Evolutionary conservation across 2,329 filamentous ascomycete species (phyloP), one percentile per base, ranked within the genome.

Genomic region (Colletotrichum paranaense): DNA sequence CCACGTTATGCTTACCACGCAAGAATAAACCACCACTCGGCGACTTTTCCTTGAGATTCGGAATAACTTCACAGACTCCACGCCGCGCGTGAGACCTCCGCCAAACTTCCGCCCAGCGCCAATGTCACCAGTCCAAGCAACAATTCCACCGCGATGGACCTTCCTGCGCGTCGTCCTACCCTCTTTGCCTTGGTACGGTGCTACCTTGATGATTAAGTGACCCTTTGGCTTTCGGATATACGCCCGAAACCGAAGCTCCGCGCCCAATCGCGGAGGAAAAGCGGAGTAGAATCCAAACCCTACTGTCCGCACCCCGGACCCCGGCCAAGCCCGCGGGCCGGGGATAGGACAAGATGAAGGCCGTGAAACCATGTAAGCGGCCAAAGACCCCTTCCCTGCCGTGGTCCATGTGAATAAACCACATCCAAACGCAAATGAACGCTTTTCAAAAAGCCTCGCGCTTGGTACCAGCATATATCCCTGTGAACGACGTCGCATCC

Each of bases 381-480:
- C 42, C 16, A 49, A 49, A 19, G 16, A 11, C 30, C 28, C 32
- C n/a, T n/a, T n/a, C 19, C 19, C 42, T n/a, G 8, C 42, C 42
- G 42, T 49, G 16, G 42, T n/a, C 19, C 42, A 49, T 49, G 8
- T n/a, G 19, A 49, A 56, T 63, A 46, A 62, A 9, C 26, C 24
- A 19, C 42, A 26, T 49, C 19, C 26, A 22, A 32, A 62, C 60
- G 42, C 66, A 64, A 59, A 72, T 32, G 59, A 69, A 64, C 69
- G 55, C 66, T 49, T 69, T 24, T 14, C 64, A 62, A 53, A 63
- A n/a, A n/a, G 19, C 42, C 57, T 56, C 14, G 19, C 58, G 58
- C 58, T 68, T 63, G 57, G 49, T 19, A 38, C 66, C 11, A 49
- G 49, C 28, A 11, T 19, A 3, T 26, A 72, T 46, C 70, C 70